Conservation (phyloP, 1,139 yeast species). For the Pneumocystis sp. region DNA sequence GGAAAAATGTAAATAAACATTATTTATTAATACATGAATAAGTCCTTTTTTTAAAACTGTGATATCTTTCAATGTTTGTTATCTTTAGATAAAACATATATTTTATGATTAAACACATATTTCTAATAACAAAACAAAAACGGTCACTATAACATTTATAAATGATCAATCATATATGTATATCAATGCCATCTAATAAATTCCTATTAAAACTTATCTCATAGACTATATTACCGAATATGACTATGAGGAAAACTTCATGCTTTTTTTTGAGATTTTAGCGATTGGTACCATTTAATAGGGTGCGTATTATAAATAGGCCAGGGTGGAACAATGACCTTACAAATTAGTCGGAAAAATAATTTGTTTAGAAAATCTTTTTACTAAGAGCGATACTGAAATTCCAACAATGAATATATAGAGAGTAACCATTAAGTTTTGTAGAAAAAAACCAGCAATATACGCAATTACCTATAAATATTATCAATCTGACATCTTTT, state of each 20-base stretch:
- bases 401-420: constrained; percentile 1
- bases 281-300: neutral
- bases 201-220: neutral
- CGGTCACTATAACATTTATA: neutral
- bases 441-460: neutral
- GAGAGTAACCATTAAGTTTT: constrained; percentile 1
- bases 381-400: constrained; percentile 4
- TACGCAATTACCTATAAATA: neutral
- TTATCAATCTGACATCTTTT: neutral
- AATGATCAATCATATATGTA: neutral
- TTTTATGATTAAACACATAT: neutral
- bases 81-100: neutral
- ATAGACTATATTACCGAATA: neutral
- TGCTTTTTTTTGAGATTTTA: neutral
- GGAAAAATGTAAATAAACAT: constrained; percentile 15
- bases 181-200: neutral
- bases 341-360: neutral
- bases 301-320: constrained; percentile 6
- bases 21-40: neutral
- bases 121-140: neutral
- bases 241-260: neutral
- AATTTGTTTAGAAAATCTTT: neutral
- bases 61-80: neutral
- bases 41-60: neutral
- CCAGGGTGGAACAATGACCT: constrained; percentile 10